Percentiles rank a stretch among this genome's conserved stretches.
Evolutionary conservation across 441 rosid genomes (phyloP).

Genomic region (Erysimum cheiri): DNA sequence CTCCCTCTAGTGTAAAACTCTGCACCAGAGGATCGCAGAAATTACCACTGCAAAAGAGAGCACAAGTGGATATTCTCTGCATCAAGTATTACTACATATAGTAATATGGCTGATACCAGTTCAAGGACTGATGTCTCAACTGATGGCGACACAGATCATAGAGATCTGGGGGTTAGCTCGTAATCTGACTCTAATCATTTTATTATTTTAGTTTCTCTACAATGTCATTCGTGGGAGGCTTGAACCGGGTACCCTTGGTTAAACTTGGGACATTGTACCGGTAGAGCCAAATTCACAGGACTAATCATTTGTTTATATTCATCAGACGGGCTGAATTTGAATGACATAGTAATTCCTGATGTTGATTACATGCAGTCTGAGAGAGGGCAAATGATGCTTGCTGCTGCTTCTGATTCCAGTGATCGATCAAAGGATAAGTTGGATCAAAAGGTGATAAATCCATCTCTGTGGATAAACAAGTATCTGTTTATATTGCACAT

Average conservation of each 20-base stretch:
- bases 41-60: slow-evolving; percentile 47
- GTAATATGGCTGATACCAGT: slow-evolving; percentile 84
- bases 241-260: slow-evolving; percentile 30
- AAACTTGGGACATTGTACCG: slow-evolving; percentile 33
- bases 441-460: slow-evolving; percentile 82
- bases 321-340: not conserved
- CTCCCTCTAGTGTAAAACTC: not conserved
- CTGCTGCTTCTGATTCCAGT: slow-evolving; percentile 76
- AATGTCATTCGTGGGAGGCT: slow-evolving; percentile 39
- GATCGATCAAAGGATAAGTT: slow-evolving; percentile 88
- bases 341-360: slow-evolving; percentile 24
- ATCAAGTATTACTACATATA: slow-evolving; percentile 50
- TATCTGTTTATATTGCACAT: slow-evolving; percentile 12
- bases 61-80: slow-evolving; percentile 49
- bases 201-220: slow-evolving; percentile 36
- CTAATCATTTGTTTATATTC: slow-evolving; percentile 13
- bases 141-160: slow-evolving; percentile 84
- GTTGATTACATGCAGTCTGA: slow-evolving; percentile 65
- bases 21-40: not conserved
- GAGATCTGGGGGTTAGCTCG: slow-evolving; percentile 56
- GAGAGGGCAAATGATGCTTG: slow-evolving; percentile 53
- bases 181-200: slow-evolving; percentile 8
- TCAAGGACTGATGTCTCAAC: slow-evolving; percentile 85
- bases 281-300: slow-evolving; percentile 31
- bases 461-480: slow-evolving; percentile 14